Conservation (phyloP, 495 filamentous ascomycete genomes). For the Choiromyces venosus region DNA sequence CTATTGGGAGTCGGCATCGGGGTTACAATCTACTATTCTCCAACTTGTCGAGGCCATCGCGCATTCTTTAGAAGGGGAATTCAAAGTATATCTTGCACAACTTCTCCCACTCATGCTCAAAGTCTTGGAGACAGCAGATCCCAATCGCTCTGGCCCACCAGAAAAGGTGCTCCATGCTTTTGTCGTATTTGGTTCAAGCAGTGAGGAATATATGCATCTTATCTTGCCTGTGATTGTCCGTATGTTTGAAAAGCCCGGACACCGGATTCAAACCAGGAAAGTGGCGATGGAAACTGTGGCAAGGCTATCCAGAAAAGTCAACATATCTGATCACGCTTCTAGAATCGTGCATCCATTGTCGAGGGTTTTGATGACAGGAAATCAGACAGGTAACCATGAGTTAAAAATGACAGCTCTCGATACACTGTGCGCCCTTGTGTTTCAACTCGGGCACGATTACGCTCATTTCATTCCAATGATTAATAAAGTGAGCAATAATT, state of each 20-base stretch:
- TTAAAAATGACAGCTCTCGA: constrained; percentile 84
- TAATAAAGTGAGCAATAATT: constrained; percentile 54
- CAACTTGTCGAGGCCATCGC: constrained; percentile 87
- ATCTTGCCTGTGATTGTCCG: constrained; percentile 94
- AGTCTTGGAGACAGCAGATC: constrained; percentile 80
- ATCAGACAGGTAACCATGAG: constrained; percentile 62
- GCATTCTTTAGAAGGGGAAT: constrained; percentile 90
- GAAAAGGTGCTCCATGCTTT: constrained; percentile 92
- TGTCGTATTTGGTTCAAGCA: constrained; percentile 89
- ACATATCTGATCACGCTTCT: constrained; percentile 92
- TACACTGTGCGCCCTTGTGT: constrained; percentile 88
- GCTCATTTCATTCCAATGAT: constrained; percentile 86
- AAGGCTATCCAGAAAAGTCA: constrained; percentile 91
- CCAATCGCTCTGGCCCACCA: constrained; percentile 57
- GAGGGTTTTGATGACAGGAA: constrained; percentile 60
- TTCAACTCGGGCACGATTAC: constrained; percentile 92
- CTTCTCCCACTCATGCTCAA: constrained; percentile 88
- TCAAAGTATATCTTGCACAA: constrained; percentile 85
- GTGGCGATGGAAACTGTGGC: constrained; percentile 90
- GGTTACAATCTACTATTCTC: constrained; percentile 82
- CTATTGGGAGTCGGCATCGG: constrained; percentile 71
- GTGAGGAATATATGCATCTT: constrained; percentile 97
- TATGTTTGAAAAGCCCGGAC: constrained; percentile 77
- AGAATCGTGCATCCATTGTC: constrained; percentile 88
- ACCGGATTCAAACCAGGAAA: constrained; percentile 71